A percentile compares a stretch with the other conserved stretches of the same genome.
Conservation (phyloP, 148 eudicot genomes). For the Nepenthes mirabilis region DNA sequence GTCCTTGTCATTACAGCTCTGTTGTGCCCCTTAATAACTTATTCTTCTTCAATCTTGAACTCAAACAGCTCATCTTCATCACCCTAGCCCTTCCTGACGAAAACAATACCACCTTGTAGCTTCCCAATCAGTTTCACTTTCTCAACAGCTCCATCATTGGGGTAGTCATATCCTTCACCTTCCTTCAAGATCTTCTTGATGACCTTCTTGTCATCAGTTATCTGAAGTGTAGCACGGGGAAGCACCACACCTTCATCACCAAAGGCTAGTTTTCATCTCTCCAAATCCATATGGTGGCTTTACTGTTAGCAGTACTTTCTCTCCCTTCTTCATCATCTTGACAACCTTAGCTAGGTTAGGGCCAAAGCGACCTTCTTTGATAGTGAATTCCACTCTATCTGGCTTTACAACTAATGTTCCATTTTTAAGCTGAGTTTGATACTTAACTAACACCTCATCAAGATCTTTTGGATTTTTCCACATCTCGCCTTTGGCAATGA, state of each 20-base stretch:
- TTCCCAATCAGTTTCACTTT: conserved; percentile 75
- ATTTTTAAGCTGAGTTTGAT: conserved; percentile 61
- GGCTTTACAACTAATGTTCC: conserved; percentile 56
- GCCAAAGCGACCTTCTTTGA: conserved; percentile 61
- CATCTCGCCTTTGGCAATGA: conserved; percentile 37
- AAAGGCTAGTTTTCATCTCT: conserved; percentile 44
- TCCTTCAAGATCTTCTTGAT: conserved; percentile 66
- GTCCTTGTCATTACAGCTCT: conserved; percentile 69
- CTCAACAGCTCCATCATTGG: conserved; percentile 75
- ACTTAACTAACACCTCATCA: conserved; percentile 79
- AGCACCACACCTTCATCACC: conserved; percentile 58
- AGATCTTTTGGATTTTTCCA: conserved; percentile 85
- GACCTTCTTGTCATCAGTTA: conserved; percentile 57
- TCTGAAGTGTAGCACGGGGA: conserved; percentile 48
- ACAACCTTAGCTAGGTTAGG: conserved; percentile 73
- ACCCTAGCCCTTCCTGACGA: conserved; percentile 59
- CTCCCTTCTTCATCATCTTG: conserved; percentile 91
- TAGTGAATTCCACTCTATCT: conserved; percentile 72
- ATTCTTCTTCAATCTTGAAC: conserved; percentile 79
- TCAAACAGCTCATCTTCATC: conserved; percentile 47
- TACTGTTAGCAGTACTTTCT: conserved; percentile 51
- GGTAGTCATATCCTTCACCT: conserved; percentile 80
- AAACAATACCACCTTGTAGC: conserved; percentile 62
- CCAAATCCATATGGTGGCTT: conserved; percentile 92
- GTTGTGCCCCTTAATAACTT: conserved; percentile 75